Evolutionary conservation across 1,139 yeast genomes (phyloP).

Genomic region (Geotrichum macrosporum): DNA sequence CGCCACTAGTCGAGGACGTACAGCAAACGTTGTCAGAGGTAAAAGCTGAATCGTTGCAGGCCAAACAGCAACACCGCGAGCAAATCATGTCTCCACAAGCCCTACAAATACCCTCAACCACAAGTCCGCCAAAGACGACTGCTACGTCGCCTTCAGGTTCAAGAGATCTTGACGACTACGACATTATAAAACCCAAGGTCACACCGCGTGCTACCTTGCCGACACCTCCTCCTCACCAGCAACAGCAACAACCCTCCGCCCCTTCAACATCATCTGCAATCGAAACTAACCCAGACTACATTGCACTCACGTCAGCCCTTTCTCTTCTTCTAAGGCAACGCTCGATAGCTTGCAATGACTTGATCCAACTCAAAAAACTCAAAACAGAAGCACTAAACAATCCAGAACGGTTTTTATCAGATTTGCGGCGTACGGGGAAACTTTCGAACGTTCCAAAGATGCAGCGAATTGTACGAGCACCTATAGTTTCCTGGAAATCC

Average conservation of each 20-base stretch:
- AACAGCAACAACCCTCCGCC: background rate
- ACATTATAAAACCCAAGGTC: too few relatives aligned
- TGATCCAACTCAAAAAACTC: slow-evolving; percentile 28
- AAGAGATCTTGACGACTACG: too few relatives aligned
- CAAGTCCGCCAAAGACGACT: too few relatives aligned
- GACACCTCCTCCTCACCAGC: background rate
- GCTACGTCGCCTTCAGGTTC: too few relatives aligned
- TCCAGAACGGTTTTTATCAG: slow-evolving; percentile 28
- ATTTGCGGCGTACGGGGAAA: slow-evolving; percentile 25
- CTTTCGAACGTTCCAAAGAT: slow-evolving; percentile 15
- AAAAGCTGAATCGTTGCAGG: too few relatives aligned
- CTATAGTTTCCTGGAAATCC: slow-evolving; percentile 11
- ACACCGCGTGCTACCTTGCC: too few relatives aligned
- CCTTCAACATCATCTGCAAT: slow-evolving; percentile 6
- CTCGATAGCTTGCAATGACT: slow-evolving; percentile 29
- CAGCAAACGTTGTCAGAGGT: too few relatives aligned
- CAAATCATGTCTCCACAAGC: too few relatives aligned
- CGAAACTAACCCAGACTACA: slow-evolving; percentile 32
- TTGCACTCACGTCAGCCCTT: slow-evolving; percentile 33
- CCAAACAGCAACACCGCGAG: too few relatives aligned
- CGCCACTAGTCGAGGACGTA: too few relatives aligned
- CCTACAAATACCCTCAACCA: too few relatives aligned
- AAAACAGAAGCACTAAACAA: slow-evolving; percentile 31
- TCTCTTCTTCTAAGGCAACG: slow-evolving; percentile 31
- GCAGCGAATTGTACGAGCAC: slow-evolving; percentile 19